Conservation (phyloP, 2,329 filamentous ascomycete species). For the Neofusicoccum parvum region DNA sequence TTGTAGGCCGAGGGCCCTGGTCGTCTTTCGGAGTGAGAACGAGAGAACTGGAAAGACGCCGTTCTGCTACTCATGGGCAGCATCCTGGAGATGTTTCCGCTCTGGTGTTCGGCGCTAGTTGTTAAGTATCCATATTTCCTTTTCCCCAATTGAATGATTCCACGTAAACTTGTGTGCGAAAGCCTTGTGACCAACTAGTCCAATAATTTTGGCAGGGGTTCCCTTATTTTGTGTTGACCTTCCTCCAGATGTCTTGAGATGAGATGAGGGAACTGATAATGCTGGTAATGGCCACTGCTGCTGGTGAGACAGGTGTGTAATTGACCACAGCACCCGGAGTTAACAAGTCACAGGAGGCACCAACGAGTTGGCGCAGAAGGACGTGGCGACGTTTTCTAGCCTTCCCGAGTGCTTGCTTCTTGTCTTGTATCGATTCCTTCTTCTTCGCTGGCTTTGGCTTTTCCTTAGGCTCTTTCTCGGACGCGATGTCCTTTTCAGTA, state of each 20-base stretch:
- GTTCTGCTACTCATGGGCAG: too few species aligned
- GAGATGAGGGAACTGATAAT: constrained; percentile 18
- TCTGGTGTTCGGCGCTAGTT: not conserved
- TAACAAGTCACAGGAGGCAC: constrained; percentile 9
- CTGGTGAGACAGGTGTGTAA: not conserved
- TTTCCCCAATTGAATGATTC: too few species aligned
- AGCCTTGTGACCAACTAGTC: too few species aligned
- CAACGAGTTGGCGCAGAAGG: constrained; percentile 5
- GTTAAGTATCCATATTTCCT: not conserved
- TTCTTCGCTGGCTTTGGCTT: not conserved
- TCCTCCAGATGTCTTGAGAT: constrained; percentile 13
- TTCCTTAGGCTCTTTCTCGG: not conserved
- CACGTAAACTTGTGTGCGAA: too few species aligned
- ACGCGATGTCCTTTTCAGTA: not conserved
- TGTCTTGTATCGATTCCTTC: not conserved
- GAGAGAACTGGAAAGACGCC: too few species aligned
- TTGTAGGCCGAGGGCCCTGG: too few species aligned
- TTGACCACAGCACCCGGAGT: constrained; percentile 15
- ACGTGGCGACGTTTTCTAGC: not conserved
- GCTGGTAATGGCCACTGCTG: constrained; percentile 9
- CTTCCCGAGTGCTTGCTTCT: not conserved
- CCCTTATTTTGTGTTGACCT: constrained; percentile 1
- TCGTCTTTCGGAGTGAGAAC: too few species aligned
- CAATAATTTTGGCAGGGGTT: too few species aligned
- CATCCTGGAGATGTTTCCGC: too few species aligned